Base-by-base conservation (phyloP, 2,329 filamentous ascomycete genomes). In the Arthrobotrys entomopaga region DNA sequence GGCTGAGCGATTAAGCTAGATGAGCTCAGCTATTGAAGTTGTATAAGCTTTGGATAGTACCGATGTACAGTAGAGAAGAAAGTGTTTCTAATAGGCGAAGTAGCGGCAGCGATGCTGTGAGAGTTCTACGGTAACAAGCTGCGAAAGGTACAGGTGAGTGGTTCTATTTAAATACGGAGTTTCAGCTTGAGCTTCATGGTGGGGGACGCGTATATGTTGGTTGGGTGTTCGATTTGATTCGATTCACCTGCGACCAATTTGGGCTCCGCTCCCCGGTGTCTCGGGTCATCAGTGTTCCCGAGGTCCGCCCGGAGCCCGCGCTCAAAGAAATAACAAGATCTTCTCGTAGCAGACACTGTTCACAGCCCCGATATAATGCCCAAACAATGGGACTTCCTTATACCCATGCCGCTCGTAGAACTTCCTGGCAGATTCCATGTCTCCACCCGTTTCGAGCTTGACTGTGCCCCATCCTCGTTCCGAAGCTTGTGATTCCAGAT, bases 241-340 rank as follows among this genome's bases (percentile, higher is more conserved):
- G 46, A 43, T 72, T 72, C 65, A 57, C 29, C 46, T n/a, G 64
- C 46, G 53, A 34, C 29, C 6, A 10, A 34, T 34, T 34, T 34
- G 29, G 29, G 5, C 29, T 34, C 43, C 40, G 54, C 48, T 26
- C 22, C 11, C 29, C 11, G 29, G 22, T 42, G 29, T 53, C 56
- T 72, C 67, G 67, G 67, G 67, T 72, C 67, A 72, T 59, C 67
- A 54, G 58, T 43, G 24, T 19, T 34, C 67, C 67, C 67, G 67
- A 72, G 11, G 22, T 48, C 67, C 67, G 67, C 67, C 67, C 57
- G 15, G 40, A 34, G 57, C 56, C 56, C 38, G 20, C 13, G 19
- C 15, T 43, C 11, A 2, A 11, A 46, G 15, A 6, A 13, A 46
- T 10, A 34, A 34, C 11, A 46, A n/a, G 15, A n/a, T 13, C 16